Conservation (phyloP, 345 rosid species). For the Eucalyptus sp. region DNA sequence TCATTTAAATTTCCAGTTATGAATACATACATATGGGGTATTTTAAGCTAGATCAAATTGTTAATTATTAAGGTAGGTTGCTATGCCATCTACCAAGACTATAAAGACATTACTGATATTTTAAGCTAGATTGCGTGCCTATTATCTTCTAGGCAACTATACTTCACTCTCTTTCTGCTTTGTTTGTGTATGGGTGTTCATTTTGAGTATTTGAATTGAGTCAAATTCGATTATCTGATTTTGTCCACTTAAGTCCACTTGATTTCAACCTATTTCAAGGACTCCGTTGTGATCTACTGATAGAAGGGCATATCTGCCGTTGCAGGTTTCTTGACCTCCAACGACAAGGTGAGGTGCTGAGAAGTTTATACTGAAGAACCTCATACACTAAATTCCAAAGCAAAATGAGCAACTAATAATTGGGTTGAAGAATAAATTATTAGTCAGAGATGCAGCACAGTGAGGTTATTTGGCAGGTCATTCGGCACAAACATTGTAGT, state of each 20-base stretch:
- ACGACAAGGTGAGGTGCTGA: not conserved
- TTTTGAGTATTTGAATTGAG: not conserved
- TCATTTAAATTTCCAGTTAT: not conserved
- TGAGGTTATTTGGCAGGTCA: constrained; percentile 49
- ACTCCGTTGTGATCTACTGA: not conserved
- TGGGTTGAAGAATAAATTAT: too few species aligned
- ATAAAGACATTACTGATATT: not conserved
- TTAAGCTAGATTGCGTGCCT: not conserved
- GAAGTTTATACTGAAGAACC: not conserved
- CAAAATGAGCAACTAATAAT: too few species aligned
- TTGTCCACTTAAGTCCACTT: not conserved
- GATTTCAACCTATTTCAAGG: not conserved
- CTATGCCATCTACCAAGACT: not conserved
- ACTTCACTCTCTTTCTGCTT: not conserved
- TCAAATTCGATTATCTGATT: not conserved
- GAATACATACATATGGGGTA: not conserved
- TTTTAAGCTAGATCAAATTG: not conserved
- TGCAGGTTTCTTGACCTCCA: not conserved
- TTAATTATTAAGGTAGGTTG: not conserved
- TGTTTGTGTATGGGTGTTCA: not conserved
- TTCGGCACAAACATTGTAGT: constrained; percentile 95
- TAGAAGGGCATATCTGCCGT: not conserved
- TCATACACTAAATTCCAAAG: too few species aligned
- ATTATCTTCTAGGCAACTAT: not conserved
- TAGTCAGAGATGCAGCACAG: too few species aligned